Evolutionary conservation across 768 basidiomycete genomes (phyloP), one percentile per base, ranked within the genome.

Genomic region (Mycena latifolia): DNA sequence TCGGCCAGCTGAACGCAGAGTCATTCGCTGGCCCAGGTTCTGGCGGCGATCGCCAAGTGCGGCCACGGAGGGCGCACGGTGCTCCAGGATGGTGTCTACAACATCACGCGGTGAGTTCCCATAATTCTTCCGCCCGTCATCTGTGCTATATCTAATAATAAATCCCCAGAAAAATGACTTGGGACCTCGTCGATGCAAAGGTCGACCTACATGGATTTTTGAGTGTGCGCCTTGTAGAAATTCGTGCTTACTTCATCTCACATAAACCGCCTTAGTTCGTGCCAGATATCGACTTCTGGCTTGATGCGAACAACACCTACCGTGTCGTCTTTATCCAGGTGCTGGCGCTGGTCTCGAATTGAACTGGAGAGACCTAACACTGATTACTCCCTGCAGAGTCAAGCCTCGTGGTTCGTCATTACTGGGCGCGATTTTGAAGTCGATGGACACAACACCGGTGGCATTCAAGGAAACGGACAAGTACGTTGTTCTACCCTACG

Each of bases 321-420:
- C 82, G 86, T 25, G 87, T 87, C n/a, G 84, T 89, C 27, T 88
- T 86, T 72, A 86, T 89, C 60, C 88, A 88, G 77, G 86, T 84
- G 53, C 17, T 22, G 4, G 15, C 52, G 50, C 3, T 41, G 6
- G 41, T 56, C 33, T 33, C n/a, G 25, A 25, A 25, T n/a, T n/a
- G n/a, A n/a, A n/a, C n/a, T n/a, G n/a, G n/a, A n/a, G n/a, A n/a
- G n/a, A n/a, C n/a, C n/a, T n/a, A n/a, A n/a, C n/a, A n/a, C 43
- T 31, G n/a, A 22, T 43, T 41, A 24, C 2, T 17, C n/a, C 46
- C 12, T 45, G 15, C 55, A 88, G 85, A 83, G 77, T 67, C 88
- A 89, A 78, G 85, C 88, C 2, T 89, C 88, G 8, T 89, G 87
- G 86, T 89, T 89, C 69, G 84, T 89, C 54, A 77, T 89, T 37